phyloP scores from a whole-genome alignment of 768 basidiomycete species.

The Leccinum boreale region DNA sequence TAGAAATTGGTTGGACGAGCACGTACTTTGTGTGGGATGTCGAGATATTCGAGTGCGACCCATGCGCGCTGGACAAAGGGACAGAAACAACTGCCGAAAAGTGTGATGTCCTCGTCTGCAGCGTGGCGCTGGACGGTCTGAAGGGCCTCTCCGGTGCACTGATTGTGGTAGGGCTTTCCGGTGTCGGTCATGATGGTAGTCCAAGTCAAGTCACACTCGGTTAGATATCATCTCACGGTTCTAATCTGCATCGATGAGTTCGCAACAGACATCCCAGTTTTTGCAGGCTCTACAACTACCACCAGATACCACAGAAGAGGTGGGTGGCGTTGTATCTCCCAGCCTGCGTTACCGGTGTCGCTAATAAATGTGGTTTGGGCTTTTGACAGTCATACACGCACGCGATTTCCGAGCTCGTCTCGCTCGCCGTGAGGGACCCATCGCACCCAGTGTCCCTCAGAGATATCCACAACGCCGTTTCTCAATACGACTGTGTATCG shows the following conservation, averaged over 20 bases:
- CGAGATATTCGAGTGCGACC: slow-evolving; percentile 68
- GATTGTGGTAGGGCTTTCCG: slow-evolving; percentile 38
- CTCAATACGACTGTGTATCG: slow-evolving; percentile 10
- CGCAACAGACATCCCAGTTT: slow-evolving; percentile 6
- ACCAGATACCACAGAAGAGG: slow-evolving; percentile 25
- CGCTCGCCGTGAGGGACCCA: slow-evolving; percentile 11
- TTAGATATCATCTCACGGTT: not conserved
- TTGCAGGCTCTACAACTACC: slow-evolving; percentile 19
- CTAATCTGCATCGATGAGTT: slow-evolving; percentile 2
- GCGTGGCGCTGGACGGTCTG: slow-evolving; percentile 52
- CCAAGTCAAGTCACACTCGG: not conserved
- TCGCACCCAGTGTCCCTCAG: slow-evolving; percentile 9
- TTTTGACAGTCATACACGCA: slow-evolving; percentile 16
- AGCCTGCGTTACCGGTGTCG: not conserved
- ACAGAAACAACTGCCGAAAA: slow-evolving; percentile 75
- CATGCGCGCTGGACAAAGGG: slow-evolving; percentile 83
- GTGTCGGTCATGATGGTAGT: slow-evolving; percentile 29
- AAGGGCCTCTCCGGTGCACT: slow-evolving; percentile 50
- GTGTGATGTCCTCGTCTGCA: slow-evolving; percentile 49
- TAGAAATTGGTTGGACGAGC: not conserved
- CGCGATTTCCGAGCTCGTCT: slow-evolving; percentile 19
- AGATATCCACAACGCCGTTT: slow-evolving; percentile 15
- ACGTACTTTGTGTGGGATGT: slow-evolving; percentile 65
- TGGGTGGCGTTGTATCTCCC: not conserved
- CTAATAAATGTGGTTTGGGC: not conserved